Evolutionary conservation across 2,329 filamentous ascomycete genomes (phyloP).

Genomic region (Tolypocladium inflatum): DNA sequence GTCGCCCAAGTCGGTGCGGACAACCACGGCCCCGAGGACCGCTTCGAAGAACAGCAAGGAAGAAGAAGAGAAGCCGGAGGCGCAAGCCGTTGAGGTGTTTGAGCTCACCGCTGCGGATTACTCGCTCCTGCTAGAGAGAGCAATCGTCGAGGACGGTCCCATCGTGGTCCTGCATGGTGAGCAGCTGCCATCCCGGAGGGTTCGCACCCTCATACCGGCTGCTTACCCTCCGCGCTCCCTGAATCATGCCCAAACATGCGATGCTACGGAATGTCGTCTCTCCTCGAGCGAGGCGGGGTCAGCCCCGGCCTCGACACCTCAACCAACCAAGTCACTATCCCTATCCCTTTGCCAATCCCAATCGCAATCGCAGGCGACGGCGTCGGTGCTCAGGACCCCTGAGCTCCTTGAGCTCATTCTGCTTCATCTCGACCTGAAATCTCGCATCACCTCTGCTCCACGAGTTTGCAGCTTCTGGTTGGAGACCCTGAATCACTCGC

Average conservation of each 20-base stretch:
- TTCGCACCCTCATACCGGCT: conserved; percentile 1
- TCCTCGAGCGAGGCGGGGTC: neutral
- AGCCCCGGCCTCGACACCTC: conserved; percentile 1
- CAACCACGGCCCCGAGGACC: neutral
- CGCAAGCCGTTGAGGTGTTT: neutral
- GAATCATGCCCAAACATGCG: conserved; percentile 1
- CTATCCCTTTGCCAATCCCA: neutral
- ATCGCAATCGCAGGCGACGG: neutral
- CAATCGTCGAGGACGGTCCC: conserved; percentile 1
- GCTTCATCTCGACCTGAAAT: conserved; percentile 1
- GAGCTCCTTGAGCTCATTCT: conserved; percentile 1
- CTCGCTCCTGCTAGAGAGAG: conserved; percentile 1
- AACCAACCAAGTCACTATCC: neutral
- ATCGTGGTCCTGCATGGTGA: neutral
- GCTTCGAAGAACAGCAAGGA: neutral
- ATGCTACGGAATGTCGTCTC: neutral
- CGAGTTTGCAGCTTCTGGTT: conserved; percentile 1
- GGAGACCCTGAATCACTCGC: conserved; percentile 1
- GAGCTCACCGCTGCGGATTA: neutral
- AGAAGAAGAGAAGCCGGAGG: conserved; percentile 1
- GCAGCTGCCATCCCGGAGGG: conserved; percentile 1
- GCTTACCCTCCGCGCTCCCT: conserved; percentile 1
- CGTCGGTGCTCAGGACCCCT: neutral
- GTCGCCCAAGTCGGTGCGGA: neutral
- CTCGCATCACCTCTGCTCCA: conserved; percentile 1